Evolutionary conservation across 306 rosid genomes (phyloP).

Genomic region (Prosopis cineraria): DNA sequence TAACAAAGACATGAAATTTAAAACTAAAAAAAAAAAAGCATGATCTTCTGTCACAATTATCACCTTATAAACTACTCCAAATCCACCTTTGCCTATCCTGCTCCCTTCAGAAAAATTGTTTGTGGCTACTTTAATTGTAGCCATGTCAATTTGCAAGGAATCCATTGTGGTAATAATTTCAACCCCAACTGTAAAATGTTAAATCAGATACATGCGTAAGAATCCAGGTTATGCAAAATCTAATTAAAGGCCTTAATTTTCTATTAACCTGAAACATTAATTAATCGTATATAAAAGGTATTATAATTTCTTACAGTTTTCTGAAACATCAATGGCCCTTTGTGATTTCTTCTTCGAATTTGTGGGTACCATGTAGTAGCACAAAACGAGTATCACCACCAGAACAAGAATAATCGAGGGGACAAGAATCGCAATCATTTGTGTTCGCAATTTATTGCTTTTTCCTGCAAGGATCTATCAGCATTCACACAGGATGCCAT

Average conservation of each 20-base stretch:
- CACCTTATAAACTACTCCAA: constrained; percentile 69
- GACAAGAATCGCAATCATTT: constrained; percentile 31
- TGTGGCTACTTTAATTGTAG: constrained; percentile 55
- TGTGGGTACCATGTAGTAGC: constrained; percentile 29
- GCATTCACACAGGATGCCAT: neutral
- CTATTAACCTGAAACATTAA: neutral
- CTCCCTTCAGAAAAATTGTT: constrained; percentile 43
- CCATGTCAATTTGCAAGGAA: constrained; percentile 52
- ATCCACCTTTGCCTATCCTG: constrained; percentile 67
- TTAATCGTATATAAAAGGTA: neutral
- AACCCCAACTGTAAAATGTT: constrained; percentile 35
- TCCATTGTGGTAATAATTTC: constrained; percentile 38
- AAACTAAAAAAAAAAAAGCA: neutral
- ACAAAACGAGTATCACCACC: constrained; percentile 14
- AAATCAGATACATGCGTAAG: neutral
- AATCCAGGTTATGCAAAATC: neutral
- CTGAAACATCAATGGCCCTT: neutral
- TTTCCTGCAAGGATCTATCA: constrained; percentile 34
- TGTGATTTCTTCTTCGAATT: constrained; percentile 27
- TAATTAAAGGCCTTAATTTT: neutral
- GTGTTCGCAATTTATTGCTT: constrained; percentile 19
- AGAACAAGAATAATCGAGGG: constrained; percentile 35
- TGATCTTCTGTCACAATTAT: neutral
- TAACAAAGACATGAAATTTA: neutral
- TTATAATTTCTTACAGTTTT: constrained; percentile 32